Percentiles rank a stretch among this genome's conserved stretches.
These are phyloP conservation scores for Solanum sejunctum DNA, from an alignment of 257 asterid genomes.

Conservation along the genomic window DNA sequence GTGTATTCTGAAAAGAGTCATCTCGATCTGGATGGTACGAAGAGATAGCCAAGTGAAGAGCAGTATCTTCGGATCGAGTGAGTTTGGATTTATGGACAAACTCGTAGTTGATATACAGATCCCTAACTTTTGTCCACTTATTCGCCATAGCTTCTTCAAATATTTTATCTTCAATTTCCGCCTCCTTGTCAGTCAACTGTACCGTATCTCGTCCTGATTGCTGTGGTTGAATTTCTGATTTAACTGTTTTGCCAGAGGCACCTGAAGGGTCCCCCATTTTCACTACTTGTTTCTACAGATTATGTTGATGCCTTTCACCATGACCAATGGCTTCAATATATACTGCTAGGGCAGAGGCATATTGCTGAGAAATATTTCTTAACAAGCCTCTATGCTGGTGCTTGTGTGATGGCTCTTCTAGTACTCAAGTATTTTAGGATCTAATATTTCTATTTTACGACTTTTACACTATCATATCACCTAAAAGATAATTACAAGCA, in stretches of 20 bases:
- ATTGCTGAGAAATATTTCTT: background rate
- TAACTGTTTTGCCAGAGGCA: background rate
- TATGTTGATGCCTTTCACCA: background rate
- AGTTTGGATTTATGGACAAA: constrained; percentile 1
- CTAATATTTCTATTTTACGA: background rate
- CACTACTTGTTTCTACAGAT: background rate
- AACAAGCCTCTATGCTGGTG: background rate
- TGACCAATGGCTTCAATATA: background rate
- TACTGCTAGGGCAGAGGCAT: background rate
- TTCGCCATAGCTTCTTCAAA: constrained; percentile 19
- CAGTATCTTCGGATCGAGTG: constrained; percentile 34
- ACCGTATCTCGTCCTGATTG: background rate
- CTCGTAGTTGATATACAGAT: background rate
- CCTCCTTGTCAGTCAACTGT: background rate
- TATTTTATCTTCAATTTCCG: background rate
- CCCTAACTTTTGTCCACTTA: constrained; percentile 13
- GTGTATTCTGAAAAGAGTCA: background rate
- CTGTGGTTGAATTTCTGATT: background rate
- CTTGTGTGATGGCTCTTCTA: background rate
- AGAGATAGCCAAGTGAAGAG: constrained; percentile 36
- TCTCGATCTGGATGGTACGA: constrained; percentile 8
- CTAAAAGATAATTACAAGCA: background rate
- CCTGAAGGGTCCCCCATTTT: background rate
- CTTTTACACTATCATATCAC: background rate
- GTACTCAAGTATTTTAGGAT: background rate